Evolutionary conservation across 345 rosid genomes (phyloP), one percentile per base, ranked within the genome.

Genomic region (Salix koriyanagi): DNA sequence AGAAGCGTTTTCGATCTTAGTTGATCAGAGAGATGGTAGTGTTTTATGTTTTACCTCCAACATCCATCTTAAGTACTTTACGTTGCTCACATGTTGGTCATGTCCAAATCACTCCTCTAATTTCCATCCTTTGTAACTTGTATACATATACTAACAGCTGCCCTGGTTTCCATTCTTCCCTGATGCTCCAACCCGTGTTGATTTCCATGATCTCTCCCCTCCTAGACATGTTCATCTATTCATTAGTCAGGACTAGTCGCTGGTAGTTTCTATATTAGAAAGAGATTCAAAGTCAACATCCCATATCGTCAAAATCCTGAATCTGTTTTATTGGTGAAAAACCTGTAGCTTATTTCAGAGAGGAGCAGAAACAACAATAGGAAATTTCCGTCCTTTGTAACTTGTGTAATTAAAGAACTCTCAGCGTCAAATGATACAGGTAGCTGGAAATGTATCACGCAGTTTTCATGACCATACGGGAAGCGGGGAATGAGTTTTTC

Each of bases 81-180:
- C 91, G 83, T 91, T 91, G 85, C 88, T 89, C 76, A 89, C 95
- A 71, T 89, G 95, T 52, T 89, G 89, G 85, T 91, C 95, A 91
- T 84, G 77, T 89, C 91, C 80, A 89, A 74, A 77, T 91, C 91
- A 71, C 84, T 84, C 80, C 94, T 85, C 76, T 81, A 32, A 32
- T 32, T 32, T 32, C 34, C 34, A 32, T 32, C 34, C 34, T 32
- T 32, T 32, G 34, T 32, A 32, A 4, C 34, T 32, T 32, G 34
- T 32, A 32, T 32, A 30, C 4, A 30, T 30, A 30, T 3, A 30
- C 32, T 2, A 30, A 30, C 32, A 30, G 32, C 32, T 30, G 32
- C 32, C 32, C 32, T 30, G 32, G 32, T 30, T 30, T 30, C 32
- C 92, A 75, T 88, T 89, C 85, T 88, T 91, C 30, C 95, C 92